Evolutionary conservation across 352 stramenopile species (phyloP), one percentile per base, ranked within the genome.

Genomic region (Pythium chondricola): DNA sequence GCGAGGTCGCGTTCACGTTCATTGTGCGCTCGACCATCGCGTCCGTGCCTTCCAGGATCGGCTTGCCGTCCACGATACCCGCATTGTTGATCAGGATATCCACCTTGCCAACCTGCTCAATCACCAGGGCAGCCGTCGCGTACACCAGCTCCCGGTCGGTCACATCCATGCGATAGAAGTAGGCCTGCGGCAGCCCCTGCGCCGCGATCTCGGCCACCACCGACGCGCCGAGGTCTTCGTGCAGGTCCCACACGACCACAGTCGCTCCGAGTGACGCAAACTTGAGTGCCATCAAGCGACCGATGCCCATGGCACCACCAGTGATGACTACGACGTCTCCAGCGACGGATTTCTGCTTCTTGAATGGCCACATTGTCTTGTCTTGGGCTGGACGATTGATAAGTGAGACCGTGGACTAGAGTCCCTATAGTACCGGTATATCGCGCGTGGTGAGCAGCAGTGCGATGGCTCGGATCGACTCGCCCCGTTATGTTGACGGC

Each of bases 31-130:
- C 25, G 20, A 74, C 61, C 37, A 74, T 56, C 17, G 26, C 17
- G 44, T 65, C 61, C n/a, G 41, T 69, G 18, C 44, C 45, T 36
- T 74, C 63, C 24, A 80, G 50, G 17, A 80, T 52, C n/a, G 60
- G 55, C 21, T 59, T 69, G 37, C 66, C 69, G 21, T 48, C 37
- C 8, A 80, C 69, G 37, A 80, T 80, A 26, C 69, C 69, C 14
- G 68, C 68, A 42, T 78, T 78, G 52, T 78, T 78, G 36, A 78
- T 55, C 1, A 78, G 54, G 22, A 78, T 69, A 21, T 79, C 68
- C 8, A 79, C 68, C 1, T 44, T 52, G 1, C 61, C 54, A 16
- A 69, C 48, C 46, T 65, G 43, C 6, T 49, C 36, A 21, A 64
- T 50, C 22, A 71, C 46, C 7, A n/a, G 10, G 20, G 48, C 30